These are phyloP conservation scores for Fusarium palustre DNA, from an alignment of 2,329 filamentous ascomycete species.

Conservation along the genomic window DNA sequence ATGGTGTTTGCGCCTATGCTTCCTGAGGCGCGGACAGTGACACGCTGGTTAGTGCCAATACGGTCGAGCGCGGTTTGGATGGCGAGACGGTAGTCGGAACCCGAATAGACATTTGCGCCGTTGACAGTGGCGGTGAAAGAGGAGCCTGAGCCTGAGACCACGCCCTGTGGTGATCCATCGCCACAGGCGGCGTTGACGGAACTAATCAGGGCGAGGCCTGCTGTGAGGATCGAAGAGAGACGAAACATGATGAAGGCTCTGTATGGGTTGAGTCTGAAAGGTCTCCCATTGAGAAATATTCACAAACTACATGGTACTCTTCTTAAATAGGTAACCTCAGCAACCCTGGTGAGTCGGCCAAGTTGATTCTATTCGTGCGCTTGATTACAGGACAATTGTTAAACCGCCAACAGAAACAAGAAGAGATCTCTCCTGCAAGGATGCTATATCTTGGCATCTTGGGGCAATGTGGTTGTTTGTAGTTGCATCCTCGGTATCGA, in stretches of 20 bases:
- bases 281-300: background rate
- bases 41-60: conserved; percentile 63
- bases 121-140: conserved; percentile 60
- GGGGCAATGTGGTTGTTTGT: conserved; percentile 2
- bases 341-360: background rate
- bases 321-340: background rate
- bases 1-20: conserved; percentile 67
- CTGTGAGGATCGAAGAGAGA: conserved; percentile 51
- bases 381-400: background rate
- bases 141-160: conserved; percentile 60
- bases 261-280: background rate
- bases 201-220: conserved; percentile 57
- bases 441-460: background rate
- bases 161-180: conserved; percentile 59
- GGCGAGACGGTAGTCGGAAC: conserved; percentile 64
- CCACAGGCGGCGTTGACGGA: conserved; percentile 59
- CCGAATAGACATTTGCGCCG: conserved; percentile 61
- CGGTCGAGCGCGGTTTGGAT: conserved; percentile 67
- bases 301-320: rapidly evolving
- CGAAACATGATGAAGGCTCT: conserved; percentile 49
- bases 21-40: conserved; percentile 65
- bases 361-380: conserved; percentile 11
- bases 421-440: background rate
- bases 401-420: background rate
- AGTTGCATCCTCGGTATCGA: background rate